Conservation (phyloP, 2,329 filamentous ascomycete species). For the Xylogone sp. region DNA sequence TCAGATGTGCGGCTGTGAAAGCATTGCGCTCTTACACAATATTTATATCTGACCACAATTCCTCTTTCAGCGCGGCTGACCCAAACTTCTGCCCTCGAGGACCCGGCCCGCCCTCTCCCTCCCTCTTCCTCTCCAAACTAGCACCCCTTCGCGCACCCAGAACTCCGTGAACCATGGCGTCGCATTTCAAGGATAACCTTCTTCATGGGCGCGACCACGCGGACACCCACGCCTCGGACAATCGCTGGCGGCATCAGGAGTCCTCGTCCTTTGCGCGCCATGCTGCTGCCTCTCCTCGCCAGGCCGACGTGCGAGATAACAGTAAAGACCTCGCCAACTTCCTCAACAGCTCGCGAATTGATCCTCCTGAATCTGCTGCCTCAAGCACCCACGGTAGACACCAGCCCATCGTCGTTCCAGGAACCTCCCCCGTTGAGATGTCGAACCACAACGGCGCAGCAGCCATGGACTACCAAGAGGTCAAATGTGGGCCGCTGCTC, state of each 20-base stretch:
- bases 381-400: constrained; percentile 29
- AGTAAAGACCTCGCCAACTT: constrained; percentile 53
- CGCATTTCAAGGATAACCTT: constrained; percentile 20
- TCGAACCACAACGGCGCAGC: constrained; percentile 2
- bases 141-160: neutral
- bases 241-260: constrained; percentile 61
- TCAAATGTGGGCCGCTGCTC: constrained; percentile 69
- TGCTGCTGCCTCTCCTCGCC: constrained; percentile 37
- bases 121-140: neutral
- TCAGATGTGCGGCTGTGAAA: neutral
- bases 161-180: constrained; percentile 17
- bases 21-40: too few relatives aligned
- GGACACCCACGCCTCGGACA: constrained; percentile 55
- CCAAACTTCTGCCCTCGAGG: too few relatives aligned
- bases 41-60: too few relatives aligned
- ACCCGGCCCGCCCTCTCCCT: too few relatives aligned
- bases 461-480: constrained; percentile 41
- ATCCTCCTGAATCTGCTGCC: constrained; percentile 13
- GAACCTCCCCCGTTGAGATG: neutral
- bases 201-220: constrained; percentile 20
- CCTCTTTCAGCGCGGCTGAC: too few relatives aligned
- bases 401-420: constrained; percentile 42
- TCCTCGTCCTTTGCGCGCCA: constrained; percentile 51
- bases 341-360: constrained; percentile 50
- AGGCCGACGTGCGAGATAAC: constrained; percentile 36